Evolutionary conservation across 495 filamentous ascomycete genomes (phyloP).

Genomic region (Cairneyella variabilis): DNA sequence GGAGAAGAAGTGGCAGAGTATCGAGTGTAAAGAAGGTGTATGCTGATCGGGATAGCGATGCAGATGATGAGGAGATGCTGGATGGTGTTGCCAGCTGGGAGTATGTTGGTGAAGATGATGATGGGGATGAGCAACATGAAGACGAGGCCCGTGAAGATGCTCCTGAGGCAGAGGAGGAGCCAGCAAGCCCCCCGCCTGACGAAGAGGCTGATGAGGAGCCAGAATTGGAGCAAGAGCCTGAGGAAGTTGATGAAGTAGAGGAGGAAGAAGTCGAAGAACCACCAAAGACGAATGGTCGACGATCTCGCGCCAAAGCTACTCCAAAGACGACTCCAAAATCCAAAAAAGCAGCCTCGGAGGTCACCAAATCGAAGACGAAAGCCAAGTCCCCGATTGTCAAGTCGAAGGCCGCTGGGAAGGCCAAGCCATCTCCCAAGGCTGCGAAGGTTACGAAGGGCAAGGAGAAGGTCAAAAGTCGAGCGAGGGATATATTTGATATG

Average conservation of each 20-base stretch:
- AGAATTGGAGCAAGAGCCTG: not conserved
- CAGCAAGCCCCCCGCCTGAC: not conserved
- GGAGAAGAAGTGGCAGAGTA: constrained; percentile 50
- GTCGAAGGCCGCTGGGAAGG: not conserved
- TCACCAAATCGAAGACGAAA: constrained; percentile 1
- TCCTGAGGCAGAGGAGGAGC: constrained; percentile 17
- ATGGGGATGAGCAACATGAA: constrained; percentile 25
- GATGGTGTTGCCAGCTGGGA: constrained; percentile 53
- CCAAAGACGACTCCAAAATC: constrained; percentile 2
- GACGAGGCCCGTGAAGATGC: constrained; percentile 23
- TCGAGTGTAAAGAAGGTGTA: constrained; percentile 34
- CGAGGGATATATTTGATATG: constrained; percentile 15
- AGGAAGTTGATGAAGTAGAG: constrained; percentile 1
- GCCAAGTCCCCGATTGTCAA: not conserved
- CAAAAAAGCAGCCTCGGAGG: not conserved
- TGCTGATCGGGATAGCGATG: constrained; percentile 46
- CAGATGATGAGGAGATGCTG: constrained; percentile 55
- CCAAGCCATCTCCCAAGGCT: not conserved
- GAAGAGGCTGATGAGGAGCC: constrained; percentile 19
- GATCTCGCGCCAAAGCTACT: not conserved
- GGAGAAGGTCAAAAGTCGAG: not conserved
- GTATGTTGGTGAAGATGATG: constrained; percentile 31
- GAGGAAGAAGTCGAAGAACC: constrained; percentile 10
- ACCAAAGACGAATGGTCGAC: constrained; percentile 6
- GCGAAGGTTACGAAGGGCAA: no score